Evolutionary conservation across 2,329 filamentous ascomycete genomes (phyloP), one percentile per base, ranked within the genome.

Genomic region (Colletotrichum cordylinicola): DNA sequence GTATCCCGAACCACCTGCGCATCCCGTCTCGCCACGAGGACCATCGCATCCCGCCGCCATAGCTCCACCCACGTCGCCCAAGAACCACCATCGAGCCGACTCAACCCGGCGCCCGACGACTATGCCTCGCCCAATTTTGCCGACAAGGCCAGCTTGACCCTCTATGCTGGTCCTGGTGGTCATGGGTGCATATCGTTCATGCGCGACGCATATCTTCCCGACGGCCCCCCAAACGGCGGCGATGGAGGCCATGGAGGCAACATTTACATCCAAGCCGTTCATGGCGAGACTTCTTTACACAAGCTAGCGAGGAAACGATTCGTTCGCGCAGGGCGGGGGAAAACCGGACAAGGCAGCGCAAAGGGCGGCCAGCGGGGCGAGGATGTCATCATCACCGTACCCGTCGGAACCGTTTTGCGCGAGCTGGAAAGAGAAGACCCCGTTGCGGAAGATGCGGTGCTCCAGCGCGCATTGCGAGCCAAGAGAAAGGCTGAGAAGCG

Each of bases 161-260:
- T 98, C 4, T 90, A 94, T 79, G 94, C 96, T 21, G 97, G 97
- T 10, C 86, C 89, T 3, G 97, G 97, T 31, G 97, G 97, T 10
- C 93, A 97, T 82, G 97, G 97, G 78, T 99, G 97, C 82, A 95
- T 98, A 67, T 97, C 97, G 0, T 99, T 98, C 83, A 87, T 98
- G 58, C 93, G 96, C 24, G 97, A 99, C 81, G 96, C 96, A 78
- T 98, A 94, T 84, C 89, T 98, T 35, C 91, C 93, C 60, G 93
- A 98, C 78, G 97, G 97, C 0, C 97, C 97, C 13, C 92, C 97
- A 12, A 98, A 99, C 84, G 97, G 97, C 65, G 97, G 97, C 75
- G 96, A 99, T 82, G 97, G 97, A 56, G 97, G 97, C 6, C 94
- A 92, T 72, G 97, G 97, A 77, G 97, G 97, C 52, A 98, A 94